Evolutionary conservation across 805 yeast species (phyloP).

Genomic region (Lachancea lanzarotensis): DNA sequence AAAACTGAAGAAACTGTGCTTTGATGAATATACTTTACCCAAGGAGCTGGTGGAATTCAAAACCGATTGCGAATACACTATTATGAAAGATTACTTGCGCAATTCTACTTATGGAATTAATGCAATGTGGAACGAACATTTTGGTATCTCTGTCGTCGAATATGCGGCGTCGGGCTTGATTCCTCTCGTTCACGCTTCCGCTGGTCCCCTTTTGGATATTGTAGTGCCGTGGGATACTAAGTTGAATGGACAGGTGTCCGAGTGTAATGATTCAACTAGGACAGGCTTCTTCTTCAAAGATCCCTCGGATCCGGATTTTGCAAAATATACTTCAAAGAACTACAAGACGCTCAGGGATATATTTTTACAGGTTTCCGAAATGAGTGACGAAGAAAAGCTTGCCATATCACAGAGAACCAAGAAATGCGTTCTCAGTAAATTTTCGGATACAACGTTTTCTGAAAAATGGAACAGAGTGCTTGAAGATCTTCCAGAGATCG

Average conservation of each 20-base stretch:
- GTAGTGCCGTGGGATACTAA: constrained; percentile 49
- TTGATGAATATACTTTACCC: constrained; percentile 36
- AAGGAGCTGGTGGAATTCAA: constrained; percentile 44
- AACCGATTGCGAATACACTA: constrained; percentile 66
- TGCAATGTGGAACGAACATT: constrained; percentile 99
- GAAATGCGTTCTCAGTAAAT: constrained; percentile 42
- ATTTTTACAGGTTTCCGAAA: constrained; percentile 39
- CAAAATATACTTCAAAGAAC: constrained; percentile 16
- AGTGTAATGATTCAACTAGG: constrained; percentile 37
- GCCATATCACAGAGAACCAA: constrained; percentile 42
- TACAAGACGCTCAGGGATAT: constrained; percentile 46
- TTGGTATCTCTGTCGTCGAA: constrained; percentile 96
- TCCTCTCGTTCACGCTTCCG: constrained; percentile 89
- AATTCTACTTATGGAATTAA: constrained; percentile 72
- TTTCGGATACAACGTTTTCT: constrained; percentile 56
- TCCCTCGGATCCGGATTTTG: constrained; percentile 63
- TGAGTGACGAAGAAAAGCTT: constrained; percentile 34
- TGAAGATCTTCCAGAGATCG: constrained; percentile 9
- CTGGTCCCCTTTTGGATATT: constrained; percentile 89
- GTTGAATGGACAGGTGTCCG: constrained; percentile 20
- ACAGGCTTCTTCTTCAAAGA: constrained; percentile 80
- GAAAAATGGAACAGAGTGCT: constrained; percentile 43
- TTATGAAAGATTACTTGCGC: constrained; percentile 48
- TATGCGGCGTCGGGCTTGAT: constrained; percentile 78
- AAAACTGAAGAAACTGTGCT: constrained; percentile 40